Base-by-base conservation (phyloP, 148 eudicot genomes). In the Vaccinium corymbosum region DNA sequence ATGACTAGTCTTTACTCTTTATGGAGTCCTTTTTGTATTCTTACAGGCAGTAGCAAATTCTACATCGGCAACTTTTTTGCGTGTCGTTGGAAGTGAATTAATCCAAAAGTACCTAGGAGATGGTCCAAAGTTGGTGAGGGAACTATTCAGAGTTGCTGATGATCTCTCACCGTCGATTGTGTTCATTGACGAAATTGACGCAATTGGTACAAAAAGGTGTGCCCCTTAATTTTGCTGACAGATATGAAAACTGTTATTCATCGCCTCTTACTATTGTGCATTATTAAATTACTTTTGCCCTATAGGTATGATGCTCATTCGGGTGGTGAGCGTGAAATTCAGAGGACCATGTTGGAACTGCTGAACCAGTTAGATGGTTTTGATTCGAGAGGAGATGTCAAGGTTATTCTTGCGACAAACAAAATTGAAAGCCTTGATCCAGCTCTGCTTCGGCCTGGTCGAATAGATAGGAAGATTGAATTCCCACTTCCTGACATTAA, bases 281-380 rank as follows among this genome's bases (percentile, higher is more conserved):
- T 62, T 70, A 57, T 25, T 13, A 14, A 71, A 61, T 80, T 59
- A 22, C 81, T 38, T 78, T 16, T 85, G 42, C 9, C 76, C 12
- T 85, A 9, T 88, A 96, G 98, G 97, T 96, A 96, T 75, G 99
- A 96, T 84, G 99, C 99, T 56, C 97, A 94, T 88, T 96, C 99
- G 79, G 99, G 99, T 68, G 99, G 99, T 61, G 99, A 96, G 79
- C 98, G 99, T 87, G 99, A 96, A 88, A 94, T 96, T 82, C 99
- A 96, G 90, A 92, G 99, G 93, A 96, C 99, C 64, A 96, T 96
- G 99, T 88, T 96, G 84, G 99, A 96, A 57, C 90, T 96, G 83
- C 92, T 96, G 87, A 96, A 96, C 89, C 99, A 96, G 88, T 86
- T 96, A 32, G 99, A 96, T 89, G 98, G 99, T 78, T 96, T 96